Conservation (phyloP, 495 filamentous ascomycete genomes). For the Lepidopterella palustris region DNA sequence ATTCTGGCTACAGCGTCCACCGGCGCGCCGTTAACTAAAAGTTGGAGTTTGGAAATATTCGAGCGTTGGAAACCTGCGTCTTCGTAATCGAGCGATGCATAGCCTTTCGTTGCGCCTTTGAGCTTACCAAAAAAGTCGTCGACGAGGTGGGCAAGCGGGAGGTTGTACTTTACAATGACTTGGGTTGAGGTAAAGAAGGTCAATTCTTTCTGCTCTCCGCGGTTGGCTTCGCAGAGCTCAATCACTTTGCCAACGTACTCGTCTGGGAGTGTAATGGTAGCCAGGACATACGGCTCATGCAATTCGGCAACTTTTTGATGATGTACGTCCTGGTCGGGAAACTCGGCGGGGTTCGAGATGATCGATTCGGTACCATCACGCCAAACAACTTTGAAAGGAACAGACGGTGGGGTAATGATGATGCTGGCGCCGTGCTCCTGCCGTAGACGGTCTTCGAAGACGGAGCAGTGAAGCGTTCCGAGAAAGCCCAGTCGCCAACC, state of each 20-base stretch:
- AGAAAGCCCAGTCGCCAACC: slow-evolving; percentile 93
- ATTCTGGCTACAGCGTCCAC: slow-evolving; percentile 93
- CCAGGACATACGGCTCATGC: slow-evolving; percentile 79
- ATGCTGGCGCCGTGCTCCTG: slow-evolving; percentile 93
- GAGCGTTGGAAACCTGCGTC: slow-evolving; percentile 80
- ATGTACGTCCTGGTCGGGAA: slow-evolving; percentile 66
- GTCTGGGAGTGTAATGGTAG: slow-evolving; percentile 85
- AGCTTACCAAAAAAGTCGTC: slow-evolving; percentile 97
- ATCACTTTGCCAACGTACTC: slow-evolving; percentile 92
- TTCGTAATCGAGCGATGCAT: slow-evolving; percentile 88
- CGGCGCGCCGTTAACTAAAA: slow-evolving; percentile 85
- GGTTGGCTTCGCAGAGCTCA: slow-evolving; percentile 85
- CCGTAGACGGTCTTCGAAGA: slow-evolving; percentile 93
- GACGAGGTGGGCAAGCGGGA: slow-evolving; percentile 81
- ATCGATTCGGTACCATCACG: slow-evolving; percentile 63
- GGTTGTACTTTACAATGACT: slow-evolving; percentile 88
- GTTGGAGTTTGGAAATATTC: slow-evolving; percentile 80
- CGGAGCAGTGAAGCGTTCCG: slow-evolving; percentile 94
- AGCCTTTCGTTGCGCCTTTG: slow-evolving; percentile 79
- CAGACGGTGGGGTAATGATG: slow-evolving; percentile 94
- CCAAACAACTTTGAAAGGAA: slow-evolving; percentile 81
- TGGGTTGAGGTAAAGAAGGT: slow-evolving; percentile 91
- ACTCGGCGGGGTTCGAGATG: slow-evolving; percentile 77
- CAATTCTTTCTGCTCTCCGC: slow-evolving; percentile 76
- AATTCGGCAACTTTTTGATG: slow-evolving; percentile 55